Base-by-base conservation (phyloP, 1,284 basidiomycete genomes). In the Porodaedalea pini region DNA sequence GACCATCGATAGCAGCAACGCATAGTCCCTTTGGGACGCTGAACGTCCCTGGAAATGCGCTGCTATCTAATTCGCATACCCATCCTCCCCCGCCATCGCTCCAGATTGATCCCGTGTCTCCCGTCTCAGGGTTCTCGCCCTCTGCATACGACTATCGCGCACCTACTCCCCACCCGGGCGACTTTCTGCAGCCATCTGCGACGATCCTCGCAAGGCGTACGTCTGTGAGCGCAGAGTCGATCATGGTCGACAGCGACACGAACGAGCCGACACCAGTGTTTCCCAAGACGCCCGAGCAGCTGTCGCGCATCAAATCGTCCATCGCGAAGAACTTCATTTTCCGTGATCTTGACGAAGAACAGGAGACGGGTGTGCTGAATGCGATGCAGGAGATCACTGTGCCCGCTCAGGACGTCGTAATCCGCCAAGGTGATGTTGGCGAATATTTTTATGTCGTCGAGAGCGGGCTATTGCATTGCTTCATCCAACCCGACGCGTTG, bases 361-460 rank as follows among this genome's bases (percentile, higher is more conserved):
- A 99, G 73, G 90, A 92, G 73, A 83, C 82, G 2, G 94, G 94
- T 47, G 95, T 97, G 15, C 77, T 99, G 23, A 89, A 90, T 60
- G 97, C 96, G 19, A 98, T 99, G 95, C 90, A 90, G 70, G 97
- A 99, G 74, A 81, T 87, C 58, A 79, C 75, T 13, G 85, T 94
- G 11, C 74, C 73, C 17, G 75, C 83, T 55, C 86, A 88, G 61
- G 87, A 93, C 60, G 86, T 92, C 29, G 89, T 99, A 60, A 98
- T 99, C 66, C 85, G 92, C 61, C 96, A 99, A 73, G 96, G 97
- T 47, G 96, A 95, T 63, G 91, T 93, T 37, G 96, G 96, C 51
- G 95, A 98, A 68, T 97, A 88, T 75, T 99, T 98, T 72, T 99
- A 99, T 73, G 90, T 98, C 57, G 94, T 98, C 63, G 97, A 99